Base-by-base conservation (phyloP, 176 grass and related monocot species). In the Phoenix roebelenii region DNA sequence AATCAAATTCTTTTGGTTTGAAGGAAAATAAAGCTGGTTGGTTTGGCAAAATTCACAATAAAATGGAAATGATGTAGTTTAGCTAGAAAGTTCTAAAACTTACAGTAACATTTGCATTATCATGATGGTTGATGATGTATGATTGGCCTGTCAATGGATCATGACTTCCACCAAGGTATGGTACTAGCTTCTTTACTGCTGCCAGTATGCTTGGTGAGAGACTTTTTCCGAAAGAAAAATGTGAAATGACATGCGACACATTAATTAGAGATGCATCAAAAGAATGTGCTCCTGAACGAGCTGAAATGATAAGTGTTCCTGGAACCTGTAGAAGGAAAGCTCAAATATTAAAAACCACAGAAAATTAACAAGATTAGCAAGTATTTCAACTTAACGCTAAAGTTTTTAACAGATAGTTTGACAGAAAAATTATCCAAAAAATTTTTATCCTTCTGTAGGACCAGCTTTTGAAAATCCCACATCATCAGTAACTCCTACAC, bases 261-360 rank as follows among this genome's bases (percentile, higher is more conserved):
- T 98, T 98, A 70, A 98, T 98, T 51, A 88, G 87, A 56, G 87
- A 91, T 22, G 93, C 81, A 77, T 98, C 93, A 76, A 98, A 98
- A 1, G 87, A 98, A 73, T 98, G 93, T 53, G 87, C 89, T 30
- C 82, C 87, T 18, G 87, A 88, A 63, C 79, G 82, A 80, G 93
- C 93, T 3, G 93, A 88, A 65, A 98, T 80, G 59, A 92, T 60
- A 78, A 98, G 87, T 79, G 79, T 92, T 30, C 93, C 93, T 51
- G 93, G 84, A 75, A 92, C 93, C 93, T 98, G 67, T 17, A 81
- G 7, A 52, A 61, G 26, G 26, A 28, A 28, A 28, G 3, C 26
- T 4, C 26, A 28, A 28, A 28, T 28, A 28, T 28, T 28, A 20
- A 20, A 20, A 20, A 20, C 20, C 20, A 20, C 20, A 20, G 20